Conservation (phyloP, 2,329 filamentous ascomycete species). For the Colletotrichum melonis region DNA sequence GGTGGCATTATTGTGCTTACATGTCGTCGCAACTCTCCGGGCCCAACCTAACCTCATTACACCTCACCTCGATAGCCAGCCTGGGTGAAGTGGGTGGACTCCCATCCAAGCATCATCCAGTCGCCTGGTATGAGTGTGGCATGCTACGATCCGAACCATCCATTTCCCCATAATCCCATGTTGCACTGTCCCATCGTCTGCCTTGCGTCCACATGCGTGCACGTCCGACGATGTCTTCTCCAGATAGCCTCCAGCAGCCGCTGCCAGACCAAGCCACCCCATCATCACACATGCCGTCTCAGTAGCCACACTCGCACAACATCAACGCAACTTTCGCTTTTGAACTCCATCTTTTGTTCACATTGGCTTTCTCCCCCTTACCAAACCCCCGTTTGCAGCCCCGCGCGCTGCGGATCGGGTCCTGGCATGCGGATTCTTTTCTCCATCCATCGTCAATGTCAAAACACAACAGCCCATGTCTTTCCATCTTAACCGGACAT, state of each 20-base stretch:
- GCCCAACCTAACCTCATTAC: conserved; percentile 17
- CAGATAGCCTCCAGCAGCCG: background rate
- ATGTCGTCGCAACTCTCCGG: background rate
- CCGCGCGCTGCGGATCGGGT: background rate
- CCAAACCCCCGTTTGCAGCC: background rate
- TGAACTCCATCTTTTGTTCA: background rate
- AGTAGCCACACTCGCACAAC: background rate
- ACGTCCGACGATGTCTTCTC: conserved; percentile 2
- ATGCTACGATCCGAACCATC: conserved; percentile 23
- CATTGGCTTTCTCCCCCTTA: background rate
- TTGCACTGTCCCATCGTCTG: background rate
- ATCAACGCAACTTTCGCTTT: background rate
- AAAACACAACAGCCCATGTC: background rate
- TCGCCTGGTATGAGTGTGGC: conserved; percentile 9
- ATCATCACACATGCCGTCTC: background rate
- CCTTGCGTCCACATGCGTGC: background rate
- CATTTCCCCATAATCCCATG: conserved; percentile 5
- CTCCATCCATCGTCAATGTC: background rate
- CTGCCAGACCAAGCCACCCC: background rate
- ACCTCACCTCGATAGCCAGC: conserved; percentile 9
- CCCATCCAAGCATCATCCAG: conserved; percentile 20
- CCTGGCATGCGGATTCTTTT: background rate
- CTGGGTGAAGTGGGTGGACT: background rate
- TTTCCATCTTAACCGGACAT: background rate
- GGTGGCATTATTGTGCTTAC: background rate